Percentiles rank a stretch among this genome's conserved stretches.
phyloP scores from a whole-genome alignment of 2,329 filamentous ascomycete genomes.

The Dactylonectria estremocensis region DNA sequence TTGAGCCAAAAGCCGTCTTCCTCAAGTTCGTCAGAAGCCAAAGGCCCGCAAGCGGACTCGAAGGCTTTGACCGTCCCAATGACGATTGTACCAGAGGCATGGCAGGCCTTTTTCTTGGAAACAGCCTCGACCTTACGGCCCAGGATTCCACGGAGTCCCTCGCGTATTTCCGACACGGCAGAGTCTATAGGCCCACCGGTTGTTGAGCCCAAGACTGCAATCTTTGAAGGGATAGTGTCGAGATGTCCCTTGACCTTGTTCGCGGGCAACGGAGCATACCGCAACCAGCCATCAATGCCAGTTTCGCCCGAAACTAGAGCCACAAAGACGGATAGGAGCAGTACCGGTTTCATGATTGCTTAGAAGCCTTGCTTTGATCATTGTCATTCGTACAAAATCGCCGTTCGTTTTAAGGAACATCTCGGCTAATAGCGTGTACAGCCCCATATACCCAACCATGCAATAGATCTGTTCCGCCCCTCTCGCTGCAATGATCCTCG shows the following conservation, averaged over 20 bases:
- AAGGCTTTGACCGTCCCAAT: slow-evolving; percentile 30
- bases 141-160: slow-evolving; percentile 71
- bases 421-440: not conserved
- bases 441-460: not conserved
- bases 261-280: slow-evolving; percentile 70
- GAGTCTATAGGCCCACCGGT: slow-evolving; percentile 70
- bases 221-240: slow-evolving; percentile 60
- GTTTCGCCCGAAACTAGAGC: slow-evolving; percentile 59
- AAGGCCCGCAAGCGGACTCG: slow-evolving; percentile 27
- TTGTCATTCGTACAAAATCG: not conserved
- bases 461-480: not conserved
- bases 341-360: not conserved
- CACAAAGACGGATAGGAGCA: not conserved
- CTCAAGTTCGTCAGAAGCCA: slow-evolving; percentile 54
- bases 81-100: slow-evolving; percentile 25
- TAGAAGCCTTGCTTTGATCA: not conserved
- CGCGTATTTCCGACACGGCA: slow-evolving; percentile 71
- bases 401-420: not conserved
- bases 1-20: slow-evolving; percentile 75
- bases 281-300: slow-evolving; percentile 74
- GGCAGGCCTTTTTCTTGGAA: slow-evolving; percentile 12
- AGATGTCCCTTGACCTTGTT: slow-evolving; percentile 49
- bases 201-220: slow-evolving; percentile 69
- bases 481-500: not conserved
- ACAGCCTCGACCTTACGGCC: slow-evolving; percentile 61